phyloP scores from a whole-genome alignment of 139 green algal species.

The Mychonastes homosphaera region DNA sequence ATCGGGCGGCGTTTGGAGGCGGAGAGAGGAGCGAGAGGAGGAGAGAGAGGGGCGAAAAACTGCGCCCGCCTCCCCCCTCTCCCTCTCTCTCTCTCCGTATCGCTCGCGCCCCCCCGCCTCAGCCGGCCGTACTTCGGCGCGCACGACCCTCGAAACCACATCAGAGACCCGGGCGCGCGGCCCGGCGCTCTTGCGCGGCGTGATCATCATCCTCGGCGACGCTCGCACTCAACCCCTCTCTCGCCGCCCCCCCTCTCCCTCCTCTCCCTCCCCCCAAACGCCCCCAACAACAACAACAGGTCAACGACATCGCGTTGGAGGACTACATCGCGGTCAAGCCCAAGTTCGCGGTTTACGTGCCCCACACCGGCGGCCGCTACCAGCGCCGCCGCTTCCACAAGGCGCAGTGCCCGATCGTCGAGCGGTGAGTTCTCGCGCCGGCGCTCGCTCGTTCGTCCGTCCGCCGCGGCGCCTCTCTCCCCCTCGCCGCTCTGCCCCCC shows the following conservation, averaged over 20 bases:
- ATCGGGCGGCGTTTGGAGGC: not conserved
- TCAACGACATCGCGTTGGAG: conserved; percentile 95
- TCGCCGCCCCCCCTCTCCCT: not conserved
- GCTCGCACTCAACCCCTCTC: too few relatives aligned
- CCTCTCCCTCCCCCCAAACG: not conserved
- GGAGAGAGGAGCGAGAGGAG: not conserved
- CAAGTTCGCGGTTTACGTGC: conserved; percentile 89
- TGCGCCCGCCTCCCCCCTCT: too few relatives aligned
- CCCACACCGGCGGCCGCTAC: conserved; percentile 96
- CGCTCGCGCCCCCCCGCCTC: not conserved
- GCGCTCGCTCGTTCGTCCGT: too few relatives aligned
- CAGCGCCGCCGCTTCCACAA: conserved; percentile 98
- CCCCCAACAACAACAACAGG: too few relatives aligned
- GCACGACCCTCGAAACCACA: not conserved
- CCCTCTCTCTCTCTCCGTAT: too few relatives aligned
- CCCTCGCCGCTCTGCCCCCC: too few relatives aligned
- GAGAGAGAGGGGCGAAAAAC: conserved; percentile 1
- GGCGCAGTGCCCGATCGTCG: conserved; percentile 97
- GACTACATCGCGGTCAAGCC: conserved; percentile 98
- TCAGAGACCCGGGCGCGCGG: not conserved
- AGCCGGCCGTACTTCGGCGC: not conserved
- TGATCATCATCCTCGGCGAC: too few relatives aligned
- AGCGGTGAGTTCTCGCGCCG: too few relatives aligned
- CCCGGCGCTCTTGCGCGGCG: not conserved
- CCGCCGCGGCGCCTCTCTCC: too few relatives aligned